Evolutionary conservation across 176 grass and related monocot genomes (phyloP).

Genomic region (Avena eriantha): DNA sequence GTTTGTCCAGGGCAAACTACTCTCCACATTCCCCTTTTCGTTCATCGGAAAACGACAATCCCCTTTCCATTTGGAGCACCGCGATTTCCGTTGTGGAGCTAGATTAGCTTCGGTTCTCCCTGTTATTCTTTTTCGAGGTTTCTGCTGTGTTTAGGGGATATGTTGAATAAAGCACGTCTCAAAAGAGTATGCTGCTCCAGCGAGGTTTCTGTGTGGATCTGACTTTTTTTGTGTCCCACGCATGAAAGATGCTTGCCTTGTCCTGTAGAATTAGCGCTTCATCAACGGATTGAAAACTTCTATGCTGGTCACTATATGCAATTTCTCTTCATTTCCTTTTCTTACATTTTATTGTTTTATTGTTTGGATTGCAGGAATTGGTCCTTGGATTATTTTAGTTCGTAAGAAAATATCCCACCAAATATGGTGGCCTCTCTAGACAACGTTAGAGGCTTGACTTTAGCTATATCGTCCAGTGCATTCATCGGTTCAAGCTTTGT

Average conservation of each 20-base stretch:
- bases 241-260: background rate
- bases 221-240: background rate
- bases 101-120: background rate
- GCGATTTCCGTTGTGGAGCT: background rate
- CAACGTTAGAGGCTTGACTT: constrained; percentile 68
- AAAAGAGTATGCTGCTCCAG: background rate
- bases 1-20: background rate
- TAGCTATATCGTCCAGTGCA: constrained; percentile 82
- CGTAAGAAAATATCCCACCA: constrained; percentile 10
- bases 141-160: background rate
- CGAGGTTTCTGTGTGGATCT: background rate
- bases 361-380: constrained; percentile 40
- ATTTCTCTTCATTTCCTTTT: constrained; percentile 6
- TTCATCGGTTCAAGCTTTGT: constrained; percentile 94
- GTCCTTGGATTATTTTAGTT: constrained; percentile 21
- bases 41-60: background rate
- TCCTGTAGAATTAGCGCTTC: background rate
- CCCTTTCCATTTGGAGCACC: background rate
- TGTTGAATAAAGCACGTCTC: background rate
- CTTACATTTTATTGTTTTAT: constrained; percentile 11
- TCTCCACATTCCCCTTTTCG: background rate
- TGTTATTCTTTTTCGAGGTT: background rate
- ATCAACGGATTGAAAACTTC: background rate
- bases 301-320: constrained; percentile 8
- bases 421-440: constrained; percentile 62